These are phyloP conservation scores for Rhodotorula sp. DNA, from an alignment of 1,284 basidiomycete genomes.

Conservation along the genomic window DNA sequence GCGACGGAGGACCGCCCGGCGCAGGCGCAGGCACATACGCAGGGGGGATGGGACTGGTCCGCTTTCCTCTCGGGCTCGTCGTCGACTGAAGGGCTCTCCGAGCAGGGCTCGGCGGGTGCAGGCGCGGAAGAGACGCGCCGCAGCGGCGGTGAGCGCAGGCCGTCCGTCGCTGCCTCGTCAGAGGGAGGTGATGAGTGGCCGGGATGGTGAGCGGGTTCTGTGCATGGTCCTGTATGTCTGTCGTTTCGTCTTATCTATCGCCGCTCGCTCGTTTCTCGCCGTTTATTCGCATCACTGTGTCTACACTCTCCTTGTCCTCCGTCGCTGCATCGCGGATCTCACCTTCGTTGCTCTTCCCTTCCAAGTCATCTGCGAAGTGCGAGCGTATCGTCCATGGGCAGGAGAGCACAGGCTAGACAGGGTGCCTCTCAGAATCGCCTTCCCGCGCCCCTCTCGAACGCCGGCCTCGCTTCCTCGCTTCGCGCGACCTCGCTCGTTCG, in stretches of 20 bases:
- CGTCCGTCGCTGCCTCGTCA: neutral
- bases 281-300: neutral
- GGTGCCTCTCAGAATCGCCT: too few species aligned
- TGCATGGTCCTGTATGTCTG: neutral
- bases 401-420: too few species aligned
- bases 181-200: slow-evolving; percentile 16
- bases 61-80: neutral
- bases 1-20: neutral
- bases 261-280: too few species aligned
- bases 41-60: slow-evolving; percentile 17
- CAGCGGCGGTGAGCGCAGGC: neutral
- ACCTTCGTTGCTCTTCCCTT: too few species aligned
- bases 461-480: too few species aligned
- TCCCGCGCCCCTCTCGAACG: too few species aligned
- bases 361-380: too few species aligned
- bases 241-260: neutral
- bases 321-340: too few species aligned
- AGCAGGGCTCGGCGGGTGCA: neutral
- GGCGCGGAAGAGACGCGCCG: neutral
- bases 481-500: too few species aligned
- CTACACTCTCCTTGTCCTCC: neutral
- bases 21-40: neutral
- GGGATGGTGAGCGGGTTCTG: neutral
- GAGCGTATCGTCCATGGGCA: too few species aligned
- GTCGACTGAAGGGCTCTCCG: neutral